Percentiles rank a stretch among this genome's conserved stretches.
Evolutionary conservation across 2,329 filamentous ascomycete genomes (phyloP).

Genomic region (Fusarium sp.): DNA sequence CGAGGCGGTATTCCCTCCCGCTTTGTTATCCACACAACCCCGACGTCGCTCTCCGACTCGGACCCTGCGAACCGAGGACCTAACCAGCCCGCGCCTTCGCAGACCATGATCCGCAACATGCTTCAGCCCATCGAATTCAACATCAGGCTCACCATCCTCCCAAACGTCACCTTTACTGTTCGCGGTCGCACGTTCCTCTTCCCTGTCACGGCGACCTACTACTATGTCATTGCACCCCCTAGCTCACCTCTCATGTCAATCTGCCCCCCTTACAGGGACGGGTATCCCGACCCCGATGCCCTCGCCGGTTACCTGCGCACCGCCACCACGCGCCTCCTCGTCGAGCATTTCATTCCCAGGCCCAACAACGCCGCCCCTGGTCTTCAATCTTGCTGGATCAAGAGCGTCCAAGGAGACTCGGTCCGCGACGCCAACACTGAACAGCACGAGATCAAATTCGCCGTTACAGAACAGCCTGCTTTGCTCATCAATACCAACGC

Average conservation of each 20-base stretch:
- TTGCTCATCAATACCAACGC: constrained; percentile 40
- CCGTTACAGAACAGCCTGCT: constrained; percentile 36
- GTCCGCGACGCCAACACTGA: constrained; percentile 45
- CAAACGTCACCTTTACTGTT: constrained; percentile 54
- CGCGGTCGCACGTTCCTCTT: constrained; percentile 56
- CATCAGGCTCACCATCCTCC: constrained; percentile 58
- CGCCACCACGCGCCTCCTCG: constrained; percentile 54
- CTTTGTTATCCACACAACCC: constrained; percentile 54
- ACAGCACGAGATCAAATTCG: constrained; percentile 47
- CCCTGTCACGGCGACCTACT: constrained; percentile 57
- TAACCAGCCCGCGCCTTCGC: constrained; percentile 53
- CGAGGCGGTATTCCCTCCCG: constrained; percentile 56
- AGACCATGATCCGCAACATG: constrained; percentile 55
- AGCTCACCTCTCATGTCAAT: constrained; percentile 48
- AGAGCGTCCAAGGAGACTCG: constrained; percentile 46
- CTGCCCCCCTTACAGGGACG: constrained; percentile 56
- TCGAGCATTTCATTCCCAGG: constrained; percentile 47
- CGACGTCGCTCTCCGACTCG: constrained; percentile 41
- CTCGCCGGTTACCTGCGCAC: constrained; percentile 58
- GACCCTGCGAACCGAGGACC: constrained; percentile 45
- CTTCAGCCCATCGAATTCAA: constrained; percentile 54
- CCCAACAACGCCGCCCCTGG: neutral
- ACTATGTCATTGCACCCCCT: constrained; percentile 53
- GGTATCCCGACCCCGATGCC: constrained; percentile 56
- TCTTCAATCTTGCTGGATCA: constrained; percentile 40